Evolutionary conservation across 2,329 filamentous ascomycete genomes (phyloP).

Genomic region (Ceratocystis harringtonii): DNA sequence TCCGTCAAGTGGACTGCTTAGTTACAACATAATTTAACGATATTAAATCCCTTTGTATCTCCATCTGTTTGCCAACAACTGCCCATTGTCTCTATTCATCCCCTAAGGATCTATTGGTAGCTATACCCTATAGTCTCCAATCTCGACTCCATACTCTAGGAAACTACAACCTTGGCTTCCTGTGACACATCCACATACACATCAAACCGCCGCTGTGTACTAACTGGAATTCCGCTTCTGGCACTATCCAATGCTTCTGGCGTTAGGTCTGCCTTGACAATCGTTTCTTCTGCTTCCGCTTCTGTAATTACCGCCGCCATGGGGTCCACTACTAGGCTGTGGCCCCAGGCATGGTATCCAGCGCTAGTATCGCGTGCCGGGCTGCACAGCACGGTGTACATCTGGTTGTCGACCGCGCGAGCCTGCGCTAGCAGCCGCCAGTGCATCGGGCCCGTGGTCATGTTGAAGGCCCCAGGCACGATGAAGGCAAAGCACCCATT

Average conservation of each 20-base stretch:
- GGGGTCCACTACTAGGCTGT: slow-evolving; percentile 77
- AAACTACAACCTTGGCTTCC: slow-evolving; percentile 15
- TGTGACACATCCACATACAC: slow-evolving; percentile 70
- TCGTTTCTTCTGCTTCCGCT: slow-evolving; percentile 62
- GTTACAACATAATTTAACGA: neutral
- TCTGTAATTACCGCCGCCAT: slow-evolving; percentile 70
- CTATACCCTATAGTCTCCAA: too few species aligned
- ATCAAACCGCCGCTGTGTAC: slow-evolving; percentile 77
- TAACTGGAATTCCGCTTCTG: slow-evolving; percentile 70
- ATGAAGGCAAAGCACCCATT: slow-evolving; percentile 75
- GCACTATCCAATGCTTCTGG: slow-evolving; percentile 55
- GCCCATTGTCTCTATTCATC: neutral
- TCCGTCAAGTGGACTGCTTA: neutral
- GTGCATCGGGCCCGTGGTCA: slow-evolving; percentile 81
- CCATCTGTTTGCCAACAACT: neutral
- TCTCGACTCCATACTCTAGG: neutral
- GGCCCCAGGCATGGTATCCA: slow-evolving; percentile 79
- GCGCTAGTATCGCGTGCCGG: slow-evolving; percentile 68
- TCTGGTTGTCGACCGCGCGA: slow-evolving; percentile 81
- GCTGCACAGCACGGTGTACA: slow-evolving; percentile 85
- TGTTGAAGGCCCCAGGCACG: slow-evolving; percentile 95
- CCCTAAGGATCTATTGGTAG: neutral
- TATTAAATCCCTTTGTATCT: neutral
- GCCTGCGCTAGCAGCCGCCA: slow-evolving; percentile 75
- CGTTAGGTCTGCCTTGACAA: slow-evolving; percentile 57